Conservation (phyloP, 805 yeast species). For the Pichia phayaonensis region DNA sequence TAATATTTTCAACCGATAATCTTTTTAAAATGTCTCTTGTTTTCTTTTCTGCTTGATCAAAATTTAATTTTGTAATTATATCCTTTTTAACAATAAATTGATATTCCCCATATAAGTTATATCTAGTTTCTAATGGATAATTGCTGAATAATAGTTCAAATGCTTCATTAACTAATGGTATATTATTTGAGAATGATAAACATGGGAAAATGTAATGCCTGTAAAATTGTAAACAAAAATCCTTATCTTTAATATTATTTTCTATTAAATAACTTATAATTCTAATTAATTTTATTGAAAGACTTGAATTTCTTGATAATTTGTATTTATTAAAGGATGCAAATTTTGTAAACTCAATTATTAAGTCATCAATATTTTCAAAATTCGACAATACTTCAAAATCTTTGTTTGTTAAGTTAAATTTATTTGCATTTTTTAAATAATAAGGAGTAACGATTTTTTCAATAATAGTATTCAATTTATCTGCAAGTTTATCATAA, state of each 20-base stretch:
- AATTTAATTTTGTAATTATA: constrained; percentile 46
- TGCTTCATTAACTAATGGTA: constrained; percentile 54
- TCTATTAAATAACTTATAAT: constrained; percentile 33
- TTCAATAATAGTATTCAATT: constrained; percentile 44
- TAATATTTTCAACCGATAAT: constrained; percentile 70
- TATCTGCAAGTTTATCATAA: constrained; percentile 39
- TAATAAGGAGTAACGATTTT: constrained; percentile 44
- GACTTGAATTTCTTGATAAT: constrained; percentile 38
- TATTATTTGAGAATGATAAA: constrained; percentile 45
- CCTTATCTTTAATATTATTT: constrained; percentile 7
- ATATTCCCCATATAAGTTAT: constrained; percentile 75
- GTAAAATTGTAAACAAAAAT: constrained; percentile 51
- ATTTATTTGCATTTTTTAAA: constrained; percentile 13
- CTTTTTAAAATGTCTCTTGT: constrained; percentile 75
- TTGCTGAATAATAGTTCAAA: constrained; percentile 40
- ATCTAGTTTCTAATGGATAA: constrained; percentile 58
- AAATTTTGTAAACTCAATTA: constrained; percentile 31
- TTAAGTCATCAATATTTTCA: constrained; percentile 34
- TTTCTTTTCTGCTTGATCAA: constrained; percentile 63
- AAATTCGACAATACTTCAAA: constrained; percentile 24
- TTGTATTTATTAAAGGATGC: constrained; percentile 49
- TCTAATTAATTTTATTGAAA: constrained; percentile 54
- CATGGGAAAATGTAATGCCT: constrained; percentile 64
- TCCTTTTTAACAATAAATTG: constrained; percentile 49
- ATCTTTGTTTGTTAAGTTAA: constrained; percentile 7